These are phyloP conservation scores for Rhodotorula sp. DNA, from an alignment of 1,284 basidiomycete genomes.

Conservation along the genomic window DNA sequence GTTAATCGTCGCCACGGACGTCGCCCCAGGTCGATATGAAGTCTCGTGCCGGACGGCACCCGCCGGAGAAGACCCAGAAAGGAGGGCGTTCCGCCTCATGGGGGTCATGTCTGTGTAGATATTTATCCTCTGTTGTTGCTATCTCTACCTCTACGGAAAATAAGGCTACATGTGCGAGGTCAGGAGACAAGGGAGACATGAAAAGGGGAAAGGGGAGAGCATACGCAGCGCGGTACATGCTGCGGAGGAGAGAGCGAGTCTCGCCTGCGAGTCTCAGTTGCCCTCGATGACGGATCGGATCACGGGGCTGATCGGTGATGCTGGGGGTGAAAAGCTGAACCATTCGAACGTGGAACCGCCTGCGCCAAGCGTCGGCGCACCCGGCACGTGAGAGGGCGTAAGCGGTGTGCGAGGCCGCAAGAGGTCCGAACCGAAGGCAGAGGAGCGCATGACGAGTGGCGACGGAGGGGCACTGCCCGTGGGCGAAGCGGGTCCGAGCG, in stretches of 20 bases:
- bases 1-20: background rate
- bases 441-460: conserved; percentile 25
- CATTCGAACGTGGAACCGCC: conserved; percentile 24
- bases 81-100: conserved; percentile 18
- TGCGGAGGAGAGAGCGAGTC: background rate
- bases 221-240: background rate
- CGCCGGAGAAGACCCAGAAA: background rate
- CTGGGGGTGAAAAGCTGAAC: conserved; percentile 20
- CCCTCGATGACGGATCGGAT: background rate
- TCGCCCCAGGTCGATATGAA: conserved; percentile 1
- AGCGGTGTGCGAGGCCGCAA: conserved; percentile 35
- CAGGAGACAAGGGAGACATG: too few species aligned
- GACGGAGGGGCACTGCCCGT: conserved; percentile 14
- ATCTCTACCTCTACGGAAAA: background rate
- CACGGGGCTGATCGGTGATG: conserved; percentile 21
- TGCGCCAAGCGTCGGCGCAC: conserved; percentile 24
- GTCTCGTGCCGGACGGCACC: conserved; percentile 5
- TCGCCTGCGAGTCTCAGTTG: background rate
- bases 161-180: background rate
- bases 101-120: conserved; percentile 13
- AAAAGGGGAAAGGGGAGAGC: too few species aligned
- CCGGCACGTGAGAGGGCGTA: conserved; percentile 38
- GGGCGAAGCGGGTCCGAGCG: background rate
- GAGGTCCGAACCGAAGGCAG: conserved; percentile 31
- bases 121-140: background rate